Percentiles rank a stretch among this genome's conserved stretches.
phyloP scores from a whole-genome alignment of 805 yeast genomes.

The Yarrowia keelungensis region DNA sequence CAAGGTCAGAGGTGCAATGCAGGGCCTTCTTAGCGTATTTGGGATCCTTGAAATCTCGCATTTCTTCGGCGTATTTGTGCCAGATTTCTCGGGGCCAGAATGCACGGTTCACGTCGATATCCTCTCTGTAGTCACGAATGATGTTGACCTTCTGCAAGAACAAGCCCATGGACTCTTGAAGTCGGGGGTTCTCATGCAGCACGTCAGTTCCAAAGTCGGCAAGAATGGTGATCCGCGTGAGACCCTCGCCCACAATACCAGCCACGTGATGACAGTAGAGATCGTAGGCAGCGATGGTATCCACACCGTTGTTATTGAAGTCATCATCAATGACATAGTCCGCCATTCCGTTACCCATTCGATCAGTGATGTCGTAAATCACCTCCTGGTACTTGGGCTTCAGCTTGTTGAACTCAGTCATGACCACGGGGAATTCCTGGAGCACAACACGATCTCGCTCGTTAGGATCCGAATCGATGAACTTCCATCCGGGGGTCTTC shows the following conservation, averaged over 20 bases:
- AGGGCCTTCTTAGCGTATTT: conserved; percentile 63
- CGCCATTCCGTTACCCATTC: conserved; percentile 99
- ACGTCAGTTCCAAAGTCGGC: conserved; percentile 72
- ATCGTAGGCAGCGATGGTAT: conserved; percentile 81
- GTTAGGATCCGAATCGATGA: conserved; percentile 68
- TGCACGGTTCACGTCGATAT: conserved; percentile 86
- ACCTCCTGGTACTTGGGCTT: conserved; percentile 79
- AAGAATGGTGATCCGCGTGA: conserved; percentile 78
- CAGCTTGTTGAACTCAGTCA: conserved; percentile 74
- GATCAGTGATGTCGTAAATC: conserved; percentile 73
- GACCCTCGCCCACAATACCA: conserved; percentile 96
- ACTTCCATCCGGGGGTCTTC: conserved; percentile 76
- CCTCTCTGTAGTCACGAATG: conserved; percentile 93
- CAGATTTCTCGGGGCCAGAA: conserved; percentile 97
- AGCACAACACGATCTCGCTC: conserved; percentile 85
- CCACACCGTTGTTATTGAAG: conserved; percentile 78
- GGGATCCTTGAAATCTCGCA: conserved; percentile 65
- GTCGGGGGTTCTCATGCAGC: conserved; percentile 60
- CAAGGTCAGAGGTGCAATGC: conserved; percentile 80
- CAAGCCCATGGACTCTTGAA: conserved; percentile 88
- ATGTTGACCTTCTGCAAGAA: conserved; percentile 96
- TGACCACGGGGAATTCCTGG: conserved; percentile 74
- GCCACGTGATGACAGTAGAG: conserved; percentile 97
- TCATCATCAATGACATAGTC: conserved; percentile 80
- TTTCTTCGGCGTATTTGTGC: conserved; percentile 72